Base-by-base conservation (phyloP, 2,329 filamentous ascomycete species). In the Microdochium paspali region DNA sequence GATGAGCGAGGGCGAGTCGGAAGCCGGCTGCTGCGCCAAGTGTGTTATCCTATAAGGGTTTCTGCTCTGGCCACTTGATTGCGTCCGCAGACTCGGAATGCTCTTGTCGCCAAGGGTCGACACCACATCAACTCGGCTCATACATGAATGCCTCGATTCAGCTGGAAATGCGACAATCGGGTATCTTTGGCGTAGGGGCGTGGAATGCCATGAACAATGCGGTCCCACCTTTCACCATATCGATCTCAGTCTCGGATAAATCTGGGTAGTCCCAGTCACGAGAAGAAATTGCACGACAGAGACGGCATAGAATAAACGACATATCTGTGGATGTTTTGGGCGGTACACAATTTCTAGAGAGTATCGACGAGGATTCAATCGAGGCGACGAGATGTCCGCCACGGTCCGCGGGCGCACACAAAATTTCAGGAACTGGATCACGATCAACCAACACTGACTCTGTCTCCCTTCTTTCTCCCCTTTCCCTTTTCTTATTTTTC, bases 11-110 rank as follows among this genome's bases (percentile, higher is more conserved):
- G 77, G 79, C 53, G 77, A 82, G 57, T 69, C 76, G 58, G 80
- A 84, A 62, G 73, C 79, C 39, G 86, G 89, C 56, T 95, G 90
- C 77, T 95, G 90, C 71, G 74, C 80, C 59, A 87, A 86, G 69
- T 95, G 90, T 69, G 77, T 87, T 64, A 78, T 95, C 64, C 95
- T 95, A 90, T 93, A 81, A 81, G 52, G 50, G 50, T 23, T 35
- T 12, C 13, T n/a, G n/a, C n/a, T n/a, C n/a, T n/a, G n/a, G n/a
- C n/a, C n/a, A n/a, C n/a, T n/a, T n/a, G n/a, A n/a, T n/a, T n/a
- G n/a, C n/a, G n/a, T n/a, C n/a, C n/a, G n/a, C n/a, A n/a, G n/a
- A n/a, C n/a, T n/a, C 26, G 26, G 26, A 28, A 7, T 28, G 26
- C 13, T 28, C n/a, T n/a, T n/a, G n/a, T 28, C 7, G 13, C 26